Evolutionary conservation across 73 alveolate genomes (phyloP).

Genomic region (Blepharisma japonicum): DNA sequence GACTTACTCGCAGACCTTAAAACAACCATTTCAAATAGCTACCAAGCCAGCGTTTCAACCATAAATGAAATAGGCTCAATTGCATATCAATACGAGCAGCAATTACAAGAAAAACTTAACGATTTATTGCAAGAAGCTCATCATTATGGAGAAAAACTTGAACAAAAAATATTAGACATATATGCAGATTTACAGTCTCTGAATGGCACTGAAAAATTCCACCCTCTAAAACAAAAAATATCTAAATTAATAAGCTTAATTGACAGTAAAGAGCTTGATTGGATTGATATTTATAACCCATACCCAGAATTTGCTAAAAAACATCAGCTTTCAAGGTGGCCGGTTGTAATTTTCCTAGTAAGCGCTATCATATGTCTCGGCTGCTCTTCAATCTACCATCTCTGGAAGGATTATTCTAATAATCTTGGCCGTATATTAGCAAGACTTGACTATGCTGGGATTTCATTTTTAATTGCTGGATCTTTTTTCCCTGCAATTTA

Average conservation of each 20-base stretch:
- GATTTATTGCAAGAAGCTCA: background rate
- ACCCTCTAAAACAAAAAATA: background rate
- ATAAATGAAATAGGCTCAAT: background rate
- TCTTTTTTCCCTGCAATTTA: constrained; percentile 85
- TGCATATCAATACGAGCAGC: background rate
- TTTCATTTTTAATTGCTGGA: constrained; percentile 87
- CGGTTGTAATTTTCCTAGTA: constrained; percentile 74
- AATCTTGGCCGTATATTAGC: constrained; percentile 49
- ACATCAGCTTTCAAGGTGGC: constrained; percentile 59
- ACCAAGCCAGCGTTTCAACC: background rate
- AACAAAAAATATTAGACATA: background rate
- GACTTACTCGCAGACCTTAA: background rate
- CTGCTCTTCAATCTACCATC: constrained; percentile 78
- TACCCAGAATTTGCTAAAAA: background rate
- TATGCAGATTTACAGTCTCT: background rate
- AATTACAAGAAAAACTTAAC: background rate
- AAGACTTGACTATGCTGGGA: constrained; percentile 95
- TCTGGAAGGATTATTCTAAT: constrained; percentile 57
- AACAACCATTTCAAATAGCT: background rate
- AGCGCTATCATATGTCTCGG: constrained; percentile 83
- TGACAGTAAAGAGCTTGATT: constrained; percentile 45
- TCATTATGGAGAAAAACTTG: background rate
- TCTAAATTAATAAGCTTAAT: constrained; percentile 24
- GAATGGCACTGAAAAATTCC: background rate
- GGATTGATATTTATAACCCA: constrained; percentile 52